phyloP scores from a whole-genome alignment of 345 rosid species.

The Angophora floribunda region DNA sequence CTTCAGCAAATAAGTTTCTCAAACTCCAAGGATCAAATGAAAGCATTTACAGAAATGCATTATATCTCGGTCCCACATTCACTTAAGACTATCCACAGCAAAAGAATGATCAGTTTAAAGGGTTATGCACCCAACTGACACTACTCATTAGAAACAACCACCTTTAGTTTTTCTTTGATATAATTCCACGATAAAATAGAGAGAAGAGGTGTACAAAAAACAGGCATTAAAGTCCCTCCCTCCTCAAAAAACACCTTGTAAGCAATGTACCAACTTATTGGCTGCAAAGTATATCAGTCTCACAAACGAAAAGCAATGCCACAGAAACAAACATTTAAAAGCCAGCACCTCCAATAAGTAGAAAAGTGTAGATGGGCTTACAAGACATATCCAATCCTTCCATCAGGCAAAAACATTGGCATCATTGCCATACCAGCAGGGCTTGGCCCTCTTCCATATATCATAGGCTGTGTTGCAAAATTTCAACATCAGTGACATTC shows the following conservation, averaged over 20 bases:
- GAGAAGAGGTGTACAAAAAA: neutral
- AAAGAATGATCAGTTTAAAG: neutral
- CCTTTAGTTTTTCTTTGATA: neutral
- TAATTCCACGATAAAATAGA: neutral
- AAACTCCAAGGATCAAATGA: neutral
- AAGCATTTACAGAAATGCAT: neutral
- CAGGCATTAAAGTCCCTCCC: neutral
- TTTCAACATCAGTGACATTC: constrained; percentile 1
- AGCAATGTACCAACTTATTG: neutral
- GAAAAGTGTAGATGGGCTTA: constrained; percentile 23
- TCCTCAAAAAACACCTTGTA: neutral
- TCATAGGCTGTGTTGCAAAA: constrained; percentile 54
- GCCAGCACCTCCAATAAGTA: neutral
- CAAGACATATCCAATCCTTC: constrained; percentile 94
- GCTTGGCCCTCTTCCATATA: constrained; percentile 70
- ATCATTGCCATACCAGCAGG: constrained; percentile 93
- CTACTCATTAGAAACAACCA: neutral
- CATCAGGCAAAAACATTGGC: constrained; percentile 97
- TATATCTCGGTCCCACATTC: neutral
- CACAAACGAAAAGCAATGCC: neutral
- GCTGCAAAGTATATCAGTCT: neutral
- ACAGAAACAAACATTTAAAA: neutral
- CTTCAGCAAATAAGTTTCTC: neutral
- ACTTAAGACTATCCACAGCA: neutral
- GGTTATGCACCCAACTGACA: neutral